Evolutionary conservation across 345 rosid species (phyloP).

Genomic region (Garcia nutans): DNA sequence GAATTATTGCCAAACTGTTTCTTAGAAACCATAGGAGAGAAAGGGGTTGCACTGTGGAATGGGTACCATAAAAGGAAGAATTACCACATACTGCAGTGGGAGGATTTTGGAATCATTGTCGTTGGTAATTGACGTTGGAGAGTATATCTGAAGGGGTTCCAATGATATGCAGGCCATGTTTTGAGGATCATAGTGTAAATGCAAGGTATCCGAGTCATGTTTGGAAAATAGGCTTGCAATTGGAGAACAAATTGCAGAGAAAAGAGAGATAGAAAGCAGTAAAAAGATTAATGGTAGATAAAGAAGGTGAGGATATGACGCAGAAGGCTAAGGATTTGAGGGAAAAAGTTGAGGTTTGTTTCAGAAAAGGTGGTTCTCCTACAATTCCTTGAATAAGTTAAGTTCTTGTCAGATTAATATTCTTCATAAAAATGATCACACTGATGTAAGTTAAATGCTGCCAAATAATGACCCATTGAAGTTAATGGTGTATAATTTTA

Average conservation of each 20-base stretch:
- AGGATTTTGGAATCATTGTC: constrained; percentile 52
- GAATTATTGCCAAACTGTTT: constrained; percentile 17
- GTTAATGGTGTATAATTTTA: too few relatives aligned
- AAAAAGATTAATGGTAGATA: constrained; percentile 16
- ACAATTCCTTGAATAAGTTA: too few relatives aligned
- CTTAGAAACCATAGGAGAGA: constrained; percentile 4
- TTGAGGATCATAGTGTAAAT: constrained; percentile 42
- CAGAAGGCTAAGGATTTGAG: constrained; percentile 6
- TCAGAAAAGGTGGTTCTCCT: too few relatives aligned
- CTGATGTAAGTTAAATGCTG: too few relatives aligned
- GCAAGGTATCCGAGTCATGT: constrained; percentile 41
- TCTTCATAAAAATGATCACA: too few relatives aligned
- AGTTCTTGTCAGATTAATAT: too few relatives aligned
- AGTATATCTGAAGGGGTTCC: constrained; percentile 53
- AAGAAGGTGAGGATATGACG: constrained; percentile 13
- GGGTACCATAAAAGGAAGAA: constrained; percentile 55
- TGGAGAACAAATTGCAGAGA: constrained; percentile 33
- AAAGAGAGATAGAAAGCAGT: constrained; percentile 2
- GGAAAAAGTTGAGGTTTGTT: too few relatives aligned
- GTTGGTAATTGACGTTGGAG: constrained; percentile 53
- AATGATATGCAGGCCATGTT: constrained; percentile 43
- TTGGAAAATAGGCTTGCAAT: too few relatives aligned
- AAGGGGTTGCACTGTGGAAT: constrained; percentile 43
- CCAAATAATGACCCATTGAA: too few relatives aligned
- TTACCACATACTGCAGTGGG: constrained; percentile 45